A percentile compares a stretch with the other conserved stretches of the same genome.
phyloP scores from a whole-genome alignment of 345 rosid genomes.

The Odontarrhena argentea region DNA sequence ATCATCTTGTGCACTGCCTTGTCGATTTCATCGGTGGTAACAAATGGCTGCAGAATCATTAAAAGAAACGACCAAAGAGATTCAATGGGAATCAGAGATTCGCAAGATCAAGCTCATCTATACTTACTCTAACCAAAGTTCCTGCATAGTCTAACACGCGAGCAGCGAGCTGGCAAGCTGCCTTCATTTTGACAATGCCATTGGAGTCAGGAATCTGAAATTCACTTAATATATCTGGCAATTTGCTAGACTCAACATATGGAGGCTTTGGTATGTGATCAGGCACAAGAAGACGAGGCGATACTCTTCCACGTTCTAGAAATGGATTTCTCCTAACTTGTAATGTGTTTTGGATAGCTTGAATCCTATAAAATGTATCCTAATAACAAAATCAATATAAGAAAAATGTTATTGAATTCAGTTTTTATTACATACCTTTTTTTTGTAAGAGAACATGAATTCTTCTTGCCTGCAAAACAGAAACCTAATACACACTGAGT shows the following conservation, averaged over 20 bases:
- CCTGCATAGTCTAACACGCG: slow-evolving; percentile 78
- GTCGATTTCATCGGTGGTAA: slow-evolving; percentile 90
- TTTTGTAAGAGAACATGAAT: slow-evolving; percentile 46
- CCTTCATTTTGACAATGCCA: slow-evolving; percentile 70
- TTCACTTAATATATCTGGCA: slow-evolving; percentile 70
- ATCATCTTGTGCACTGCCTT: slow-evolving; percentile 91
- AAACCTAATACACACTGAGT: background rate
- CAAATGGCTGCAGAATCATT: slow-evolving; percentile 65
- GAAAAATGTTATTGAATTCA: background rate
- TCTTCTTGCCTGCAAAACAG: slow-evolving; percentile 41
- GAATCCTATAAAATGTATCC: slow-evolving; percentile 47
- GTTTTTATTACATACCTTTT: slow-evolving; percentile 47
- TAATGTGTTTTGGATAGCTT: slow-evolving; percentile 43
- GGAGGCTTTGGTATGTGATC: slow-evolving; percentile 82
- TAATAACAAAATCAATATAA: too few relatives aligned
- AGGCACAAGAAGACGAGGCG: slow-evolving; percentile 76
- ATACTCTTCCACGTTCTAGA: slow-evolving; percentile 79
- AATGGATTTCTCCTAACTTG: slow-evolving; percentile 60
- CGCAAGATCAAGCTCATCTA: background rate
- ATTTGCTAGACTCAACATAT: slow-evolving; percentile 52
- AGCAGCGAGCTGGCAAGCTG: slow-evolving; percentile 94
- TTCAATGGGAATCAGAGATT: background rate
- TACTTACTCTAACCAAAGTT: slow-evolving; percentile 73
- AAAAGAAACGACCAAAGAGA: slow-evolving; percentile 3
- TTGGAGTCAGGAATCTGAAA: slow-evolving; percentile 75